A percentile compares a stretch with the other conserved stretches of the same genome.
Conservation (phyloP, 1,284 basidiomycete species). For the Gomphus bonarii region DNA sequence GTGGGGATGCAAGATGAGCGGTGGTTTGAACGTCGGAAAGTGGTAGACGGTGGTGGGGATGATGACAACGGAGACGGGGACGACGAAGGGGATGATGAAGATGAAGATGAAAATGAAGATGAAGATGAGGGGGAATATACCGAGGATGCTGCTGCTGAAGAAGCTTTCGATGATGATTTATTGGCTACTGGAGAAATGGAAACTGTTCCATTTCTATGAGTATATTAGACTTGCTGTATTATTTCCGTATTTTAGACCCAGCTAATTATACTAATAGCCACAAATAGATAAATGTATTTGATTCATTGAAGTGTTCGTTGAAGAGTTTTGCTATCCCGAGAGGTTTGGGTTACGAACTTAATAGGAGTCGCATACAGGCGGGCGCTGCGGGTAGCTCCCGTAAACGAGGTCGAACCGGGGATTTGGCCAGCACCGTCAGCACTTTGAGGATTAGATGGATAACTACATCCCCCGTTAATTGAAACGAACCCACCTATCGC, state of each 20-base stretch:
- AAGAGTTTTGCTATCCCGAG: too few relatives aligned
- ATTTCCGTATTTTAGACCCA: not conserved
- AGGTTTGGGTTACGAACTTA: too few relatives aligned
- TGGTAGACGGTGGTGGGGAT: slow-evolving; percentile 22
- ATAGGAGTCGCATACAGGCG: too few relatives aligned
- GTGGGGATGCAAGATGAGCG: slow-evolving; percentile 22
- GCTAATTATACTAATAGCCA: not conserved
- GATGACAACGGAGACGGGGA: slow-evolving; percentile 17
- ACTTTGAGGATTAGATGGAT: too few relatives aligned
- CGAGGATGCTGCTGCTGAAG: slow-evolving; percentile 45
- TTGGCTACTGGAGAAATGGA: slow-evolving; percentile 77
- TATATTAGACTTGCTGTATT: not conserved
- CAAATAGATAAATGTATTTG: not conserved
- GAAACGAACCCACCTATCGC: too few relatives aligned
- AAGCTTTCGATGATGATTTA: slow-evolving; percentile 72
- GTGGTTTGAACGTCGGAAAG: slow-evolving; percentile 30
- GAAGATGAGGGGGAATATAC: slow-evolving; percentile 27
- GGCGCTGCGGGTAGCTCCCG: too few relatives aligned
- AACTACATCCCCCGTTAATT: too few relatives aligned
- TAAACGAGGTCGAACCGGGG: too few relatives aligned
- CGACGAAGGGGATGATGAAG: slow-evolving; percentile 25
- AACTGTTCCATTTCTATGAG: slow-evolving; percentile 64
- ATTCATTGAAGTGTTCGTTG: not conserved
- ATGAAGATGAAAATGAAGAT: slow-evolving; percentile 26
- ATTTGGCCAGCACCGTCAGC: too few relatives aligned